Base-by-base conservation (phyloP, 768 basidiomycete species). In the Leccinum incarnatum region DNA sequence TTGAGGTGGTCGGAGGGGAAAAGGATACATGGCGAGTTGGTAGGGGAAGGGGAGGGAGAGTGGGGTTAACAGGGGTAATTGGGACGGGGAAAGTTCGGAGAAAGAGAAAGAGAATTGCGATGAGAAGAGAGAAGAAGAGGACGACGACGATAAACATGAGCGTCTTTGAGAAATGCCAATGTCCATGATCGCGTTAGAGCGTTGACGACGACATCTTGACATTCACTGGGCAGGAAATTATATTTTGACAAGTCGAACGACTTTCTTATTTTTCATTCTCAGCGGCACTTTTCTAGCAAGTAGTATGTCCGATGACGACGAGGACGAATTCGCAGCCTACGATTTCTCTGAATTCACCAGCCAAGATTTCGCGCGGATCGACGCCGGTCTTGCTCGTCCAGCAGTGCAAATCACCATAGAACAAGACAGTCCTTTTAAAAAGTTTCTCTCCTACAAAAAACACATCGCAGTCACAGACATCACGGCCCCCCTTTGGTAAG, bases 391-490 rank as follows among this genome's bases (percentile, higher is more conserved):
- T 14, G 59, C 59, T 19, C 57, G 67, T 5, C 79, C 81, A 6
- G 60, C 69, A 3, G 66, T 83, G 49, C 59, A 64, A 17, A 60
- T 70, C 40, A 53, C 63, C 19, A 68, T 80, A 9, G n/a, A 42
- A 34, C 73, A 79, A 57, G 27, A 53, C 53, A 62, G 59, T 1
- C 85, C 84, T 0, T 75, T 79, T 36, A 57, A 72, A 30, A 66
- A 63, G 12, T 85, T 81, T 72, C 78, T 83, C n/a, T 67, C 73
- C 1, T 68, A 74, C 61, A 78, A 75, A 8, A 70, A 69, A 1
- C 36, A 74, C 11, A 65, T 91, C 12, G 82, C 82, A 2, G 88
- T 89, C 21, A 82, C 87, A 0, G 88, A 89, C 68, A 70, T 90
- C 14, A 78, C 82, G 27, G 74, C 79, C 12, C 84, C 84, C 9